phyloP scores from a whole-genome alignment of 805 yeast genomes.

The Candida awuae region DNA sequence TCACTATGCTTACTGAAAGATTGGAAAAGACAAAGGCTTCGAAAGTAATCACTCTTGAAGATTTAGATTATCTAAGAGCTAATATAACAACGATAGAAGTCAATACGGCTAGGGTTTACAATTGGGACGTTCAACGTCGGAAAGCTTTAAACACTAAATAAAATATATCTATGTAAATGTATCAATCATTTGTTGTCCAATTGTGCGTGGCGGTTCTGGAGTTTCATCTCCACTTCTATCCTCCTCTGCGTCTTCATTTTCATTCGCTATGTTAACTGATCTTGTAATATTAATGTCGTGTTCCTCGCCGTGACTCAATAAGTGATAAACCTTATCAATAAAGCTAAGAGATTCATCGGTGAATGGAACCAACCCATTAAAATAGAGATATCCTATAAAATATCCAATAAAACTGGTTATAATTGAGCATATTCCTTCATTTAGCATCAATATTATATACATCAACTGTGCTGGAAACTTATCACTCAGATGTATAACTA shows the following conservation, averaged over 20 bases:
- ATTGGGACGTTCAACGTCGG: conserved; percentile 81
- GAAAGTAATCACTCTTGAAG: conserved; percentile 63
- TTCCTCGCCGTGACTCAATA: conserved; percentile 10
- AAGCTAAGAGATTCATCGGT: conserved; percentile 22
- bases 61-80: conserved; percentile 73
- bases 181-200: conserved; percentile 53
- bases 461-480: conserved; percentile 12
- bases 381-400: conserved; percentile 36
- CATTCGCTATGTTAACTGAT: conserved; percentile 12
- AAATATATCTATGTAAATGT: conserved; percentile 37
- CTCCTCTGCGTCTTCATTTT: conserved; percentile 27
- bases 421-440: conserved; percentile 35
- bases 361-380: conserved; percentile 38
- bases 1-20: conserved; percentile 54
- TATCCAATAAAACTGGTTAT: conserved; percentile 35
- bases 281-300: conserved; percentile 6
- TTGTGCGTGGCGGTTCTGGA: conserved; percentile 44
- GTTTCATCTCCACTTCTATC: conserved; percentile 39
- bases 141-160: conserved; percentile 30
- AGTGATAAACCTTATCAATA: conserved; percentile 15
- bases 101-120: conserved; percentile 85
- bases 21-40: conserved; percentile 54
- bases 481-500: conserved; percentile 12
- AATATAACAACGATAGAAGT: conserved; percentile 97
- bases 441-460: conserved; percentile 22